A percentile compares a stretch with the other conserved stretches of the same genome.
phyloP scores from a whole-genome alignment of 352 stramenopile species.

The Phytophthora megakarya region DNA sequence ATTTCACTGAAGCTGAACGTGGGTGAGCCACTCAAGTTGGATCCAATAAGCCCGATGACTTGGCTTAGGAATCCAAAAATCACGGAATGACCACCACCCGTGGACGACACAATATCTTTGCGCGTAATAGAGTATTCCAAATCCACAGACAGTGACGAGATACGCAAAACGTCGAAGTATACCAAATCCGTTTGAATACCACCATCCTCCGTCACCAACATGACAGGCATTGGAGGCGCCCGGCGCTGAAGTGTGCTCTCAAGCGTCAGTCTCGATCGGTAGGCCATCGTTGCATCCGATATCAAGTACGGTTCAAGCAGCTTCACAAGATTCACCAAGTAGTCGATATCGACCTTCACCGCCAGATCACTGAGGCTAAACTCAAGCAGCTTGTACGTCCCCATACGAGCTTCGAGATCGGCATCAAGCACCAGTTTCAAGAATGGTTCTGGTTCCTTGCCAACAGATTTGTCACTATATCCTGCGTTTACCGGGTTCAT shows the following conservation, averaged over 20 bases:
- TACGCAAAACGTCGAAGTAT: slow-evolving; percentile 83
- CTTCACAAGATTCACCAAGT: slow-evolving; percentile 81
- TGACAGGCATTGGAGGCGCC: slow-evolving; percentile 64
- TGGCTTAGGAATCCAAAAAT: slow-evolving; percentile 83
- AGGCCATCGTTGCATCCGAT: slow-evolving; percentile 65
- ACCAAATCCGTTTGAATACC: slow-evolving; percentile 78
- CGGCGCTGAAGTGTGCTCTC: slow-evolving; percentile 62
- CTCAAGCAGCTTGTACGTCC: slow-evolving; percentile 84
- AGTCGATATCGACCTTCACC: slow-evolving; percentile 87
- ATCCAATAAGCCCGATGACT: slow-evolving; percentile 81
- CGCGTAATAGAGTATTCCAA: slow-evolving; percentile 87
- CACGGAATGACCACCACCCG: slow-evolving; percentile 66
- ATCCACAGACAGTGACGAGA: slow-evolving; percentile 73
- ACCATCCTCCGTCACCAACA: slow-evolving; percentile 59
- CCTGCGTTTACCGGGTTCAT: slow-evolving; percentile 80
- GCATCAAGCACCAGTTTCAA: slow-evolving; percentile 79
- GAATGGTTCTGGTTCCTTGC: slow-evolving; percentile 63
- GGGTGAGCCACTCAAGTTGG: slow-evolving; percentile 83
- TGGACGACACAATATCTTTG: slow-evolving; percentile 80
- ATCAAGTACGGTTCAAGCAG: slow-evolving; percentile 80
- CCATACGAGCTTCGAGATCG: slow-evolving; percentile 73
- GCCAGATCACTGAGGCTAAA: slow-evolving; percentile 70
- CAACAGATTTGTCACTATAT: slow-evolving; percentile 75
- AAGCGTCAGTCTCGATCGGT: slow-evolving; percentile 63
- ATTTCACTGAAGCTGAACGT: slow-evolving; percentile 88